phyloP scores from a whole-genome alignment of 75 land plant genomes.

The Gnetum montanum region DNA sequence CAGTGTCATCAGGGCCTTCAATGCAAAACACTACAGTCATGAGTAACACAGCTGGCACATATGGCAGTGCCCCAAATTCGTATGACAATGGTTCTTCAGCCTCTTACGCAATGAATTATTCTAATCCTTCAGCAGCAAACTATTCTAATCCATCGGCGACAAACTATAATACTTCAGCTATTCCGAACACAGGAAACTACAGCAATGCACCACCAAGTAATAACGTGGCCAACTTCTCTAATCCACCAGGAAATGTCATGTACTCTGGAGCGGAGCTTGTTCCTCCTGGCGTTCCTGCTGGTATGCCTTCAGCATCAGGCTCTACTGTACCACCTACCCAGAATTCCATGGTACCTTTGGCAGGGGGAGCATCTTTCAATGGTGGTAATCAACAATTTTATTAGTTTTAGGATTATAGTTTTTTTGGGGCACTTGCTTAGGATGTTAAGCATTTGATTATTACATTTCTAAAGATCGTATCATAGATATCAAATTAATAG shows the following conservation, averaged over 20 bases:
- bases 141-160: background rate
- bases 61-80: background rate
- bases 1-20: background rate
- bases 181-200: background rate
- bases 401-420: too few relatives aligned
- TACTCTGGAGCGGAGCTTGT: conserved; percentile 24
- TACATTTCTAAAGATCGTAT: too few relatives aligned
- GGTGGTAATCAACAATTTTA: too few relatives aligned
- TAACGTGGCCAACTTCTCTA: background rate
- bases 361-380: too few relatives aligned
- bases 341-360: too few relatives aligned
- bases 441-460: too few relatives aligned
- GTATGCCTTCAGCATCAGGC: conserved; percentile 8
- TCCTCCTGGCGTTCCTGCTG: conserved; percentile 24
- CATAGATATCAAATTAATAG: too few relatives aligned
- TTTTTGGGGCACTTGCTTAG: too few relatives aligned
- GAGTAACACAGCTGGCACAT: too few relatives aligned
- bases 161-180: background rate
- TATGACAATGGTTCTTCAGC: conserved; percentile 7
- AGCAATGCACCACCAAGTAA: background rate
- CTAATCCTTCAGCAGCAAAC: background rate
- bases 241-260: conserved; percentile 6
- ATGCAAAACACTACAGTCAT: too few relatives aligned
- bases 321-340: background rate
- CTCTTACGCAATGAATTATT: background rate